Percentiles rank a stretch among this genome's conserved stretches.
phyloP scores from a whole-genome alignment of 2,329 filamentous ascomycete genomes.

The Cladophialophora yegresii region DNA sequence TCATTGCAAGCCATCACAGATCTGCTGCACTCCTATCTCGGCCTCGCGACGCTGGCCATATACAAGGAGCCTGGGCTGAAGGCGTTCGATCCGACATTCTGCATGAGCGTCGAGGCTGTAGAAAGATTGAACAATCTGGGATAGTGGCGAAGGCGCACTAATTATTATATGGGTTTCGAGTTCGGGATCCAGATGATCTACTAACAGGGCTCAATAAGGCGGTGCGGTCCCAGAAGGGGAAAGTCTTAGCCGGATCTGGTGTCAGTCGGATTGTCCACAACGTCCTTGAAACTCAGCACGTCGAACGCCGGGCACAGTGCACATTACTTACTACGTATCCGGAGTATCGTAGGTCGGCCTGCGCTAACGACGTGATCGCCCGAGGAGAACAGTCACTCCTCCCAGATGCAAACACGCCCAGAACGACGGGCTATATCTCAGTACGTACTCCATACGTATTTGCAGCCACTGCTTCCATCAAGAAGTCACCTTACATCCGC shows the following conservation, averaged over 20 bases:
- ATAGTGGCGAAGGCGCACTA: constrained; percentile 42
- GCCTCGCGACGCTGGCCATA: constrained; percentile 74
- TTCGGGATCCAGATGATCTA: neutral
- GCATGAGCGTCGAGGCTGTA: constrained; percentile 61
- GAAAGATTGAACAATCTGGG: constrained; percentile 46
- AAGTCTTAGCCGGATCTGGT: neutral
- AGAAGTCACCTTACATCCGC: neutral
- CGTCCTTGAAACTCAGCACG: neutral
- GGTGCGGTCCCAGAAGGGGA: neutral
- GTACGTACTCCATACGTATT: neutral
- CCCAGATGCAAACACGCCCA: neutral
- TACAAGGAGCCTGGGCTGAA: constrained; percentile 71
- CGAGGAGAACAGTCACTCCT: neutral
- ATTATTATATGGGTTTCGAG: constrained; percentile 1
- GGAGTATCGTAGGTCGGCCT: neutral
- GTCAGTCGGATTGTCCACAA: neutral
- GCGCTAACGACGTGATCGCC: neutral
- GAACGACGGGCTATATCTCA: neutral
- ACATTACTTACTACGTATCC: neutral
- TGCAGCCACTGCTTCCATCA: neutral
- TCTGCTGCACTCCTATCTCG: constrained; percentile 87
- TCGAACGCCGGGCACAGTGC: neutral
- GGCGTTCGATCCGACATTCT: constrained; percentile 72
- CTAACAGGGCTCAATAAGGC: neutral
- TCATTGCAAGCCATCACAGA: constrained; percentile 49